Evolutionary conservation across 495 filamentous ascomycete species (phyloP).

Genomic region (Aspergillus taichungensis): DNA sequence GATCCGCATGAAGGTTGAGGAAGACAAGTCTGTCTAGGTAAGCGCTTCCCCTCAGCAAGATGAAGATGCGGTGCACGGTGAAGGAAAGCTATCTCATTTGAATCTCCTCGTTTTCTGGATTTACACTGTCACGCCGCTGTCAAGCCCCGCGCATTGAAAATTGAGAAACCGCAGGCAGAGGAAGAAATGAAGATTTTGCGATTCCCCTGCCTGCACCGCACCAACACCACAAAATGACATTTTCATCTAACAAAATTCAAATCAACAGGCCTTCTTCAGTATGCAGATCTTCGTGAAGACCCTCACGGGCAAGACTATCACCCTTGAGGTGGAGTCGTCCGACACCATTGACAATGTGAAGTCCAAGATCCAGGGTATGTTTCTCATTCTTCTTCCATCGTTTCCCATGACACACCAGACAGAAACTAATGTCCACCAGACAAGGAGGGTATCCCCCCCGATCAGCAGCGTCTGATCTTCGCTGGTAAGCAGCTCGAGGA

Average conservation of each 20-base stretch:
- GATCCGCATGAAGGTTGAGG: conserved; percentile 44
- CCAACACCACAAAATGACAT: no score
- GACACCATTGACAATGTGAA: conserved; percentile 99
- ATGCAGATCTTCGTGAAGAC: conserved; percentile 99
- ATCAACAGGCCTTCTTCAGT: conserved; percentile 42
- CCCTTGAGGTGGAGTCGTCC: conserved; percentile 99
- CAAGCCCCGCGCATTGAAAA: neutral
- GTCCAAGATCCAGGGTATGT: conserved; percentile 72
- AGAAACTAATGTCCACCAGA: conserved; percentile 41
- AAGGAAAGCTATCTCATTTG: no score
- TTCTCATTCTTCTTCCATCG: neutral
- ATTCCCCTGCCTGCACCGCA: neutral
- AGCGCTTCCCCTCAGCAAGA: conserved; percentile 10
- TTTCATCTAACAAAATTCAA: conserved; percentile 1
- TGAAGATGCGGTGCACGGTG: neutral
- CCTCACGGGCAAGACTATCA: conserved; percentile 99
- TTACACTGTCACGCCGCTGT: neutral
- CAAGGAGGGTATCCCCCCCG: conserved; percentile 99
- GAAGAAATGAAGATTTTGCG: no score
- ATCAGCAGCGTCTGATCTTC: conserved; percentile 99
- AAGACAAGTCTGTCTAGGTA: conserved; percentile 51
- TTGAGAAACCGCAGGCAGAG: no score
- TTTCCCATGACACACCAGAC: neutral
- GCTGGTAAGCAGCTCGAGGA: conserved; percentile 99
- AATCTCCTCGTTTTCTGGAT: neutral